Evolutionary conservation across 2,329 filamentous ascomycete genomes (phyloP).

Genomic region (Neobulgaria alba): DNA sequence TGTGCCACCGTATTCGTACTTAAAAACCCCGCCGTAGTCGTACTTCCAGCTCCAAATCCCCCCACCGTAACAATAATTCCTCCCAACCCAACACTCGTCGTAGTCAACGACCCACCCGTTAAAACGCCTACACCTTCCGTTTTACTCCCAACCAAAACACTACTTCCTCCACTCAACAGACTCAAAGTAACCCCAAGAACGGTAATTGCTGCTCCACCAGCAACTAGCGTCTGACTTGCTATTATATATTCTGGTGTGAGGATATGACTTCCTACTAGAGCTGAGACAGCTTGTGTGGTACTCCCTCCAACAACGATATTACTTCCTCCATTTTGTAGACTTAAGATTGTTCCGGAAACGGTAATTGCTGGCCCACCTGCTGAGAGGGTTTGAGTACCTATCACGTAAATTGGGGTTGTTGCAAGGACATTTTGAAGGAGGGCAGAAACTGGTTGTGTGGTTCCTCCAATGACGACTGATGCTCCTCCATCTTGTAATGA

Average conservation of each 20-base stretch:
- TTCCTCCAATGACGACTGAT: slow-evolving; percentile 1
- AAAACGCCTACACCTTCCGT: neutral
- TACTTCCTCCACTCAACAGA: neutral
- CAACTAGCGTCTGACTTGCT: neutral
- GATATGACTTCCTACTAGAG: neutral
- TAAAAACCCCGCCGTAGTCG: neutral
- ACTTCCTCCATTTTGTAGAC: slow-evolving; percentile 1
- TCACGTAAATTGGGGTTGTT: neutral
- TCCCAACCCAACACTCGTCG: neutral
- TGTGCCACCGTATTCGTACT: neutral
- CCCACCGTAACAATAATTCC: neutral
- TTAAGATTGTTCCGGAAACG: slow-evolving; percentile 2
- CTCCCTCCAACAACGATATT: slow-evolving; percentile 2
- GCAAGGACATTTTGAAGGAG: neutral
- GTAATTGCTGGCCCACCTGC: slow-evolving; percentile 2
- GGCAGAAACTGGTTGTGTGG: neutral
- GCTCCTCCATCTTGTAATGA: slow-evolving; percentile 1
- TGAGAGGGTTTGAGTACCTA: slow-evolving; percentile 2
- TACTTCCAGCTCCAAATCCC: neutral
- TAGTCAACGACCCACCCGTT: neutral
- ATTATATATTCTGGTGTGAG: neutral
- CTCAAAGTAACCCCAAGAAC: neutral
- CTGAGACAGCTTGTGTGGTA: neutral
- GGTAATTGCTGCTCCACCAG: slow-evolving; percentile 1
- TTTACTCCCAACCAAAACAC: neutral